A percentile compares a stretch with the other conserved stretches of the same genome.
Conservation (phyloP, 2,329 filamentous ascomycete species). For the Catunica adiposa region DNA sequence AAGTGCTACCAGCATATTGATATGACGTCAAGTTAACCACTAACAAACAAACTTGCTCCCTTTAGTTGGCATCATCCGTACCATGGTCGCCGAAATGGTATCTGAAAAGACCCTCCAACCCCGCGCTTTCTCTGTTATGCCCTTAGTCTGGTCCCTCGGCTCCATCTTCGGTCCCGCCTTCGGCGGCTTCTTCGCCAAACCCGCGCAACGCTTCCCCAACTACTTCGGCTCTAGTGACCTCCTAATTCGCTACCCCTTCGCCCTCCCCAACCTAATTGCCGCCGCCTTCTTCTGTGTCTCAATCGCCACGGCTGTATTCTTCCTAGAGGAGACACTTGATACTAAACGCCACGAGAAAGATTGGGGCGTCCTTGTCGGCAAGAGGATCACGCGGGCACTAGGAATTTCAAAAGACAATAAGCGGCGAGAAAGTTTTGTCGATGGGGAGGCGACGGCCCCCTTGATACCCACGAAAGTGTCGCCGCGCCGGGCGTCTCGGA, state of each 20-base stretch:
- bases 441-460: slow-evolving; percentile 40
- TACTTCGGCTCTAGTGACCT: slow-evolving; percentile 52
- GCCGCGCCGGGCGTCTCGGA: slow-evolving; percentile 15
- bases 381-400: slow-evolving; percentile 37
- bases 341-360: slow-evolving; percentile 52
- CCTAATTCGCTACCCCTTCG: slow-evolving; percentile 64
- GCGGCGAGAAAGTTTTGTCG: slow-evolving; percentile 33
- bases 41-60: slow-evolving; percentile 15
- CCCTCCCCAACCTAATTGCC: slow-evolving; percentile 66
- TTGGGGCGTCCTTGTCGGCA: slow-evolving; percentile 58
- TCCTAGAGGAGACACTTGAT: slow-evolving; percentile 72
- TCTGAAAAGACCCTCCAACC: slow-evolving; percentile 76
- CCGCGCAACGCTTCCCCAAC: slow-evolving; percentile 54
- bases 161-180: slow-evolving; percentile 77
- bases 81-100: slow-evolving; percentile 85
- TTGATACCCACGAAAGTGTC: slow-evolving; percentile 29
- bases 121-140: slow-evolving; percentile 83
- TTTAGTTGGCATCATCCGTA: slow-evolving; percentile 71
- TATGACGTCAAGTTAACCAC: background rate
- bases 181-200: slow-evolving; percentile 72
- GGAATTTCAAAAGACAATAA: slow-evolving; percentile 17
- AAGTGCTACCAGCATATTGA: slow-evolving; percentile 19
- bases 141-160: slow-evolving; percentile 72
- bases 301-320: slow-evolving; percentile 56
- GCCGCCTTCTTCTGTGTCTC: slow-evolving; percentile 64